These are phyloP conservation scores for Colletotrichum caudatum DNA, from an alignment of 2,329 filamentous ascomycete species.

Conservation along the genomic window DNA sequence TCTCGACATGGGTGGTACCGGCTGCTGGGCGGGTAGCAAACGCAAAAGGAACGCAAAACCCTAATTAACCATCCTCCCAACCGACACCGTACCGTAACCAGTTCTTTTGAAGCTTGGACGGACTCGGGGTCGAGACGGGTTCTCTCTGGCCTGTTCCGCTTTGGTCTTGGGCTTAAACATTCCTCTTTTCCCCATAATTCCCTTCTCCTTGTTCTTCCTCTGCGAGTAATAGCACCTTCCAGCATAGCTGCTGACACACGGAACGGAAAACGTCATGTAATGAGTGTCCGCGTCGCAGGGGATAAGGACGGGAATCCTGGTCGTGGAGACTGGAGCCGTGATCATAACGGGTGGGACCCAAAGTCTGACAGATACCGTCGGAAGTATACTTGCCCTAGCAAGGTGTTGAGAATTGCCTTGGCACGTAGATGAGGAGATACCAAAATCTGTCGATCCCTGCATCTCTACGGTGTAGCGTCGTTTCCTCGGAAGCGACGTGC, in stretches of 20 bases:
- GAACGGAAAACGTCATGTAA: slow-evolving; percentile 11
- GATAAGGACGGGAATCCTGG: slow-evolving; percentile 12
- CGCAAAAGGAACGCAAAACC: not conserved
- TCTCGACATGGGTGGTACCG: slow-evolving; percentile 7
- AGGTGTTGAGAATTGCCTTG: not conserved
- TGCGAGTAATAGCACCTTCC: slow-evolving; percentile 7
- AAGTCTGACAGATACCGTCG: slow-evolving; percentile 13
- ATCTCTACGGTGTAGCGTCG: slow-evolving; percentile 4
- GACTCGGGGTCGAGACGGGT: not conserved
- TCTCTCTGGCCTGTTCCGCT: not conserved
- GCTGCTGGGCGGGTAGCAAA: not conserved
- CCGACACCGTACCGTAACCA: not conserved
- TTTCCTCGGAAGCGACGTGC: not conserved
- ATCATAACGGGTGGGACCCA: slow-evolving; percentile 23
- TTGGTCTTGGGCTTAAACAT: not conserved
- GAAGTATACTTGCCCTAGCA: slow-evolving; percentile 8
- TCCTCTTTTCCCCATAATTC: not conserved
- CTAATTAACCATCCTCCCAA: not conserved
- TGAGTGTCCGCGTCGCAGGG: not conserved
- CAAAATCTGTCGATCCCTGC: slow-evolving; percentile 16
- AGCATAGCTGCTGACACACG: slow-evolving; percentile 2
- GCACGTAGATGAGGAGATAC: not conserved
- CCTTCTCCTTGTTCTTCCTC: not conserved
- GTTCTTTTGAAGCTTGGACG: not conserved
- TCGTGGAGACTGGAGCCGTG: not conserved